Evolutionary conservation across 192 early-diverging fungal genomes (phyloP).

Genomic region (Mortierella antarctica): DNA sequence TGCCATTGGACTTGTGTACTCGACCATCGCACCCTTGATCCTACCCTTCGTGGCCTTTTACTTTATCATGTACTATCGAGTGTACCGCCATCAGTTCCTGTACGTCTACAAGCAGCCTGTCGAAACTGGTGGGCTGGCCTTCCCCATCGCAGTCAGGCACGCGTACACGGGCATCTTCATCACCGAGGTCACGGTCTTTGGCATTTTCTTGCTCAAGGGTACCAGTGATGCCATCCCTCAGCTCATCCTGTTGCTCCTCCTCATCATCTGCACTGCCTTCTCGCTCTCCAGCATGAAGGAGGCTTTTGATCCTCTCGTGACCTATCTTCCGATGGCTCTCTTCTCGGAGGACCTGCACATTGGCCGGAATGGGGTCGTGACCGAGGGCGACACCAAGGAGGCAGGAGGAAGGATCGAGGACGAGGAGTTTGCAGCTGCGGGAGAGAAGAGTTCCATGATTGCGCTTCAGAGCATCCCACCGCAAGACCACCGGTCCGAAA

Average conservation of each 20-base stretch:
- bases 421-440: slow-evolving; percentile 3
- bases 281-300: slow-evolving; percentile 26
- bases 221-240: slow-evolving; percentile 56
- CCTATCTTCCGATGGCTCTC: slow-evolving; percentile 39
- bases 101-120: slow-evolving; percentile 73
- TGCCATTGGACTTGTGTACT: slow-evolving; percentile 78
- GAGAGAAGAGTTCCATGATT: background rate
- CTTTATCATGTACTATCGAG: slow-evolving; percentile 77
- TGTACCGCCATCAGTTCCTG: slow-evolving; percentile 86
- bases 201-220: slow-evolving; percentile 73
- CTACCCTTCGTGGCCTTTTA: slow-evolving; percentile 77
- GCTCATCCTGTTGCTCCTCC: slow-evolving; percentile 12
- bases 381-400: background rate
- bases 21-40: slow-evolving; percentile 81
- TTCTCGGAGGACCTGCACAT: slow-evolving; percentile 45
- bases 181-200: slow-evolving; percentile 76
- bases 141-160: slow-evolving; percentile 68
- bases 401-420: background rate
- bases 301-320: slow-evolving; percentile 39
- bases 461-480: background rate
- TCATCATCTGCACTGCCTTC: slow-evolving; percentile 12
- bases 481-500: slow-evolving; percentile 1
- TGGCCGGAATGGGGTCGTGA: slow-evolving; percentile 19
- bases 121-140: slow-evolving; percentile 72
- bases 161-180: slow-evolving; percentile 76